Evolutionary conservation across 345 rosid genomes (phyloP).

Genomic region (Eucalyptus erythrocorys): DNA sequence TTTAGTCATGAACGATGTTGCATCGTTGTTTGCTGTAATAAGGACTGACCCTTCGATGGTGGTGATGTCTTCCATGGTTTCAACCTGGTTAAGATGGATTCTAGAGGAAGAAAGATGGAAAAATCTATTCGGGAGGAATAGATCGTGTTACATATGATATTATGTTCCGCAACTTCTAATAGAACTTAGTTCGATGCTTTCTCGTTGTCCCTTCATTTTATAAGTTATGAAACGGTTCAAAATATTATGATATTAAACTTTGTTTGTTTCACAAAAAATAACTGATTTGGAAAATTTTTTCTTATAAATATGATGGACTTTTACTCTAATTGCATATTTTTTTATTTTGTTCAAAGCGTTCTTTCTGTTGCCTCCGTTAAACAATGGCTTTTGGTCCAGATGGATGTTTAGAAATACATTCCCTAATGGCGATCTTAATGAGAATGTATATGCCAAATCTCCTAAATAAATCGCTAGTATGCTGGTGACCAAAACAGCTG

Average conservation of each 20-base stretch:
- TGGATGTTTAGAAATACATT: neutral
- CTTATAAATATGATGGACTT: neutral
- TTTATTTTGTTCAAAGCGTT: neutral
- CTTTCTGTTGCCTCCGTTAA: accelerated
- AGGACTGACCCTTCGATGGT: neutral
- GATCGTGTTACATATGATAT: neutral
- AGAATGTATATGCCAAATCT: neutral
- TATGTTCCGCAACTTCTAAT: neutral
- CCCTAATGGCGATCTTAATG: too few species aligned
- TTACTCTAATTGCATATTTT: neutral
- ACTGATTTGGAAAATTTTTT: too few species aligned
- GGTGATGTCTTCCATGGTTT: neutral
- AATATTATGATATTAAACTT: neutral
- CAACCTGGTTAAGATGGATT: neutral
- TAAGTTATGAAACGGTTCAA: neutral
- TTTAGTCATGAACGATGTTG: neutral
- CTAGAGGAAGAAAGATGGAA: neutral
- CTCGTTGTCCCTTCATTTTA: neutral
- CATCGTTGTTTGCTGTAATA: neutral
- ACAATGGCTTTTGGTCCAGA: neutral
- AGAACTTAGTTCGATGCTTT: neutral
- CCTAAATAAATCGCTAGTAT: neutral
- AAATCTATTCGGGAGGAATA: neutral
- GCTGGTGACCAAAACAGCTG: accelerated
- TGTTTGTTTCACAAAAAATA: neutral